phyloP scores from a whole-genome alignment of 352 stramenopile genomes.

The Thraustotheca clavata region DNA sequence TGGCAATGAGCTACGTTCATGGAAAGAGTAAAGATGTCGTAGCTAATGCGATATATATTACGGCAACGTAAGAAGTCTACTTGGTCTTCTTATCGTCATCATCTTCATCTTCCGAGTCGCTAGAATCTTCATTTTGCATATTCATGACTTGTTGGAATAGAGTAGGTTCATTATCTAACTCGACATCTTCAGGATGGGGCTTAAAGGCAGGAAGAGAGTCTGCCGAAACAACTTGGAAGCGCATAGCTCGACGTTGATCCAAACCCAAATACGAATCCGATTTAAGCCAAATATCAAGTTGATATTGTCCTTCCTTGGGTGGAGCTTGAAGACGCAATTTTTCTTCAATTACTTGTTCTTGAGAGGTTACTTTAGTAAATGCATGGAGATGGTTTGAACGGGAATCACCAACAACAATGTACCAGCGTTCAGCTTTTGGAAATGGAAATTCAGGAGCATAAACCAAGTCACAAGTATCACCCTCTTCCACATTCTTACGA shows the following conservation, averaged over 20 bases:
- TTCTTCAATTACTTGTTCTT: slow-evolving; percentile 81
- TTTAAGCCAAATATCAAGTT: slow-evolving; percentile 97
- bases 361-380: slow-evolving; percentile 93
- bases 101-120: slow-evolving; percentile 79
- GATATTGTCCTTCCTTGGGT: slow-evolving; percentile 88
- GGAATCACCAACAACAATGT: slow-evolving; percentile 91
- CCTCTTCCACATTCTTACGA: slow-evolving; percentile 94
- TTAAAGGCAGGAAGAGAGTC: slow-evolving; percentile 91
- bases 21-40: too few species aligned
- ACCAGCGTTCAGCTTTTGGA: slow-evolving; percentile 95
- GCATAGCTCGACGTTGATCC: slow-evolving; percentile 70
- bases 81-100: slow-evolving; percentile 52
- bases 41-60: slow-evolving; percentile 2
- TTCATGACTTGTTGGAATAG: slow-evolving; percentile 98
- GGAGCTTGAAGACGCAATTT: slow-evolving; percentile 96
- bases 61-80: slow-evolving; percentile 25
- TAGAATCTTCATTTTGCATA: slow-evolving; percentile 59
- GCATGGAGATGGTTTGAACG: slow-evolving; percentile 93
- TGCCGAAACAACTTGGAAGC: slow-evolving; percentile 92
- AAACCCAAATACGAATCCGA: slow-evolving; percentile 97
- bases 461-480: slow-evolving; percentile 91
- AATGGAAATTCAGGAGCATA: slow-evolving; percentile 95
- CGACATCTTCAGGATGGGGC: slow-evolving; percentile 96
- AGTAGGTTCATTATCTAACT: slow-evolving; percentile 98
- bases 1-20: too few species aligned